Evolutionary conservation across 345 rosid species (phyloP).

Genomic region (Rhizophora apiculata): DNA sequence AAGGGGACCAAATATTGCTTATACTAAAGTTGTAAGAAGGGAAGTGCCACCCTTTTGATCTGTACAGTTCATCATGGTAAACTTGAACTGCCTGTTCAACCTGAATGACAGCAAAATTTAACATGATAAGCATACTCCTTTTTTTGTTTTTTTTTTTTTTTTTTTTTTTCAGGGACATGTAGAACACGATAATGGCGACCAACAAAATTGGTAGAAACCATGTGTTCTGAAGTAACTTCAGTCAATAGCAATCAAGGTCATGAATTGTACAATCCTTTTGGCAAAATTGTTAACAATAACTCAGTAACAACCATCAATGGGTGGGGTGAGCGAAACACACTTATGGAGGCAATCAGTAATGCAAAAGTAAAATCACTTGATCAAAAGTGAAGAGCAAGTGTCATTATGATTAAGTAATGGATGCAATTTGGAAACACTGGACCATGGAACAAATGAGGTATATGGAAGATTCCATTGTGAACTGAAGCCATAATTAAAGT

Average conservation of each 20-base stretch:
- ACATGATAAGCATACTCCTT: neutral
- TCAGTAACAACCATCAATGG: too few relatives aligned
- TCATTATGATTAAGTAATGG: too few relatives aligned
- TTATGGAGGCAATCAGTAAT: neutral
- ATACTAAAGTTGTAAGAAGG: constrained; percentile 60
- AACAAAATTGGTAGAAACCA: neutral
- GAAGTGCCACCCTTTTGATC: constrained; percentile 74
- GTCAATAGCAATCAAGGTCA: too few relatives aligned
- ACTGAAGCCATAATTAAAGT: too few relatives aligned
- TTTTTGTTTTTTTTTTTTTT: neutral
- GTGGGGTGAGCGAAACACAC: too few relatives aligned
- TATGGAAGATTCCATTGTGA: too few relatives aligned
- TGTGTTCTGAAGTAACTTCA: too few relatives aligned
- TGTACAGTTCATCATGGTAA: constrained; percentile 78
- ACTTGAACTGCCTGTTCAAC: constrained; percentile 68
- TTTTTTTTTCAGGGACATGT: too few relatives aligned
- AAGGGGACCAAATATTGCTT: constrained; percentile 86
- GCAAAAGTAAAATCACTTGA: neutral
- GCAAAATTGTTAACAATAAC: too few relatives aligned
- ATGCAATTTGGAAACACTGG: too few relatives aligned
- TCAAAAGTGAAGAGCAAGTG: too few relatives aligned
- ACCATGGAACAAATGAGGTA: neutral
- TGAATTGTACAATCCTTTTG: too few relatives aligned
- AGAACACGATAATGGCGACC: neutral
- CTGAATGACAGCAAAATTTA: constrained; percentile 33